A percentile compares a stretch with the other conserved stretches of the same genome.
Conservation (phyloP, 1,139 yeast genomes). For the Petasospora fabianii region DNA sequence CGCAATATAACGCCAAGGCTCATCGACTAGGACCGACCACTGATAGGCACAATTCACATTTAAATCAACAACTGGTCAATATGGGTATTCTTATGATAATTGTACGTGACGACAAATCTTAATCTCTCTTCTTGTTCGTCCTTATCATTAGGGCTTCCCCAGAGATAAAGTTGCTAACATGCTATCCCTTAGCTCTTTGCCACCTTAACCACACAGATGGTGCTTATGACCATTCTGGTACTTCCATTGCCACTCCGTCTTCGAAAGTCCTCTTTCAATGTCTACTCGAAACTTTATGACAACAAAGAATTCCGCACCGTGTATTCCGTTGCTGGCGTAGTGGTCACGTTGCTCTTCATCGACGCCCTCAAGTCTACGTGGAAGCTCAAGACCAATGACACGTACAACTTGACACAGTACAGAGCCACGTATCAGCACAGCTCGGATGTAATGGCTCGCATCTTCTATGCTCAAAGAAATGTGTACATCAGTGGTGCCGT, state of each 20-base stretch:
- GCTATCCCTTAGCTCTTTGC: conserved; percentile 30
- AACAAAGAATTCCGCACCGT: conserved; percentile 50
- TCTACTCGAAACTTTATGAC: conserved; percentile 33
- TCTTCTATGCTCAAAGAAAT: conserved; percentile 69
- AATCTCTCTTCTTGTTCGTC: too few species aligned
- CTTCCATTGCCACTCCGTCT: conserved; percentile 61
- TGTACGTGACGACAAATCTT: conserved; percentile 9
- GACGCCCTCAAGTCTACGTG: conserved; percentile 41
- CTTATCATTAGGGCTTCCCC: too few species aligned
- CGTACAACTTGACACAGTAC: conserved; percentile 21
- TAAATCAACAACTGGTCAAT: neutral
- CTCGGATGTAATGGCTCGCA: conserved; percentile 32
- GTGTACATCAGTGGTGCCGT: conserved; percentile 70
- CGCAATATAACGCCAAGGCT: too few species aligned
- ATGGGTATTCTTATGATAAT: conserved; percentile 35
- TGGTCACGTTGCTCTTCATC: conserved; percentile 52
- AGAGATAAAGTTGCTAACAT: too few species aligned
- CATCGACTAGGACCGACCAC: too few species aligned
- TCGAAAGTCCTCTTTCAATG: conserved; percentile 43
- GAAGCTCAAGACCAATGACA: conserved; percentile 19
- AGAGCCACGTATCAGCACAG: conserved; percentile 23
- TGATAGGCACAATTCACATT: neutral
- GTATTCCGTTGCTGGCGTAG: conserved; percentile 39
- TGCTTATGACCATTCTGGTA: conserved; percentile 46
- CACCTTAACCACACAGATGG: conserved; percentile 50